These are phyloP conservation scores for Backusella luteola DNA, from an alignment of 192 early-diverging fungal species.

Conservation along the genomic window DNA sequence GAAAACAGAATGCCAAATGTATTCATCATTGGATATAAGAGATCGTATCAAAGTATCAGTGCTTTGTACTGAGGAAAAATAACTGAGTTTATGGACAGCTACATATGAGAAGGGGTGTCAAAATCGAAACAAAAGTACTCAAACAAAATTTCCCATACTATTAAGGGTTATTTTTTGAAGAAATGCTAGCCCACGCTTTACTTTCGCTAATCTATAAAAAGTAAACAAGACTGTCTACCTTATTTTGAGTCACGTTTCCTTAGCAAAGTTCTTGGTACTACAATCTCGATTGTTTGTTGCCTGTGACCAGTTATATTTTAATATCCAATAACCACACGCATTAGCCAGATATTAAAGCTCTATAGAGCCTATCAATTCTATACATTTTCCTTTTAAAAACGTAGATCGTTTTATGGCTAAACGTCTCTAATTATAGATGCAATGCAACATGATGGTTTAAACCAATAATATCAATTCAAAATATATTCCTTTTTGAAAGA, in stretches of 20 bases:
- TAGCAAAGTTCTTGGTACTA: neutral
- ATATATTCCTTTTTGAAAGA: slow-evolving; percentile 5
- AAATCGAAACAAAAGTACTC: neutral
- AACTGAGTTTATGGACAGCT: neutral
- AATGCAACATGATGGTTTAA: neutral
- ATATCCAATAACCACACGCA: neutral
- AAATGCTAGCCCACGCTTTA: neutral
- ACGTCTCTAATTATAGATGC: neutral
- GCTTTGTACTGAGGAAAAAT: neutral
- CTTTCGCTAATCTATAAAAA: neutral
- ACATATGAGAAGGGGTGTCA: neutral
- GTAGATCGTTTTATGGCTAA: neutral
- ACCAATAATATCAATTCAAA: neutral
- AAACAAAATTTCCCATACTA: neutral
- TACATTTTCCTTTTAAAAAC: neutral
- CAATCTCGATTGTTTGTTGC: neutral
- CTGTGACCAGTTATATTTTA: neutral
- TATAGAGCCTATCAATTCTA: neutral
- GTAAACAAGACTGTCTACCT: neutral
- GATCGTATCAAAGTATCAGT: neutral
- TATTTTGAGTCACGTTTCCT: neutral
- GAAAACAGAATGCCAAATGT: neutral
- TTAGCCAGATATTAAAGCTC: neutral
- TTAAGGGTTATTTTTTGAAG: neutral
- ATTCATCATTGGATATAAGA: neutral